Percentiles rank a stretch among this genome's conserved stretches.
phyloP scores from a whole-genome alignment of 73 alveolate species.

The Blepharisma japonicum region DNA sequence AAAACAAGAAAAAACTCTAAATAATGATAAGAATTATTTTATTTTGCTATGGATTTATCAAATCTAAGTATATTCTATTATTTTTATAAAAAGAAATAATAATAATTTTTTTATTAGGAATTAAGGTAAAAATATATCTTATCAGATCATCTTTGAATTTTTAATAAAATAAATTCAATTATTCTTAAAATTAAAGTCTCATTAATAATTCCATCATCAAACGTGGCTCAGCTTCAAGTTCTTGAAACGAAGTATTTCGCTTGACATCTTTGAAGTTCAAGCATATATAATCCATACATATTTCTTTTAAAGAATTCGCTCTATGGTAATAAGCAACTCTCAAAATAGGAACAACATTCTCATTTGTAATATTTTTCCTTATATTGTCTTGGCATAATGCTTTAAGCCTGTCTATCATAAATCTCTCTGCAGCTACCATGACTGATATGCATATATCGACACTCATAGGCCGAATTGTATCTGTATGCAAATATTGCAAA shows the following conservation, averaged over 20 bases:
- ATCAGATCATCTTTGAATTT: too few species aligned
- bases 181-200: not conserved
- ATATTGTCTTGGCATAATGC: conserved; percentile 54
- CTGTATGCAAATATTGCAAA: conserved; percentile 35
- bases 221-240: conserved; percentile 6
- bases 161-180: too few species aligned
- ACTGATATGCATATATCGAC: conserved; percentile 38
- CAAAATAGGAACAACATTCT: conserved; percentile 32
- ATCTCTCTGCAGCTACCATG: conserved; percentile 76
- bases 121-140: too few species aligned
- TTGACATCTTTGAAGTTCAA: conserved; percentile 11
- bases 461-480: conserved; percentile 43
- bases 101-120: too few species aligned
- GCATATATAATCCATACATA: conserved; percentile 29
- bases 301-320: conserved; percentile 19
- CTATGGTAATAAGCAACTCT: conserved; percentile 22
- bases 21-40: too few species aligned
- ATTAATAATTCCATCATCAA: conserved; percentile 15
- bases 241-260: not conserved
- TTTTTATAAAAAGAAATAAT: too few species aligned
- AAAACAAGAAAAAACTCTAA: too few species aligned
- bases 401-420: conserved; percentile 71
- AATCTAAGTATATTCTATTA: too few species aligned
- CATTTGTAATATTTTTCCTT: conserved; percentile 39
- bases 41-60: too few species aligned